Conservation (phyloP, 306 rosid genomes). For the Mucuna pruriens region DNA sequence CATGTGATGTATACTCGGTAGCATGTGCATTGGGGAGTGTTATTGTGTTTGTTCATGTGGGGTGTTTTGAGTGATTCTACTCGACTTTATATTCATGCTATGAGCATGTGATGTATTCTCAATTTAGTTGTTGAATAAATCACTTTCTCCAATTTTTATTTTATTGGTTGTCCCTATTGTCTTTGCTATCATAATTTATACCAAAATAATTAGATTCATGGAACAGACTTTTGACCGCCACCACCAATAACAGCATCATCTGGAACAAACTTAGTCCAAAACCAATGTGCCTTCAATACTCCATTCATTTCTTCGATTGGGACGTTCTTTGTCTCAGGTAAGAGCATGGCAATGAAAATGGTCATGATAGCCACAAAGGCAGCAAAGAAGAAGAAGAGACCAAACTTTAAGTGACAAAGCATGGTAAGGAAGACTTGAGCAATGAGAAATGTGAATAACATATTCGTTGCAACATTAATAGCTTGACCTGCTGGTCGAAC, state of each 20-base stretch:
- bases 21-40: too few relatives aligned
- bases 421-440: slow-evolving; percentile 57
- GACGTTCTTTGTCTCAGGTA: slow-evolving; percentile 65
- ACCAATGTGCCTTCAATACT: slow-evolving; percentile 64
- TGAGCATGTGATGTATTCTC: too few relatives aligned
- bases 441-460: slow-evolving; percentile 53
- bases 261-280: slow-evolving; percentile 48
- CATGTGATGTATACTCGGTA: too few relatives aligned
- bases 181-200: neutral
- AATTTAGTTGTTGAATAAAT: neutral
- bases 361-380: slow-evolving; percentile 54
- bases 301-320: slow-evolving; percentile 62
- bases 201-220: neutral
- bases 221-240: neutral
- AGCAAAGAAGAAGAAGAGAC: slow-evolving; percentile 60
- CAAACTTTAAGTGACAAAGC: slow-evolving; percentile 67
- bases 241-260: neutral
- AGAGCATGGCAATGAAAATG: slow-evolving; percentile 36
- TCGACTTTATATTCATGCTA: too few relatives aligned
- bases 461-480: slow-evolving; percentile 61
- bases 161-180: neutral
- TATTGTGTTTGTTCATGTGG: too few relatives aligned
- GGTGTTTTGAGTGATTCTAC: too few relatives aligned
- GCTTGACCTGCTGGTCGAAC: slow-evolving; percentile 66
- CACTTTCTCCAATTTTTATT: neutral